Percentiles rank a stretch among this genome's conserved stretches.
Evolutionary conservation across 2,329 filamentous ascomycete species (phyloP).

Genomic region (Apiospora saccharicola): DNA sequence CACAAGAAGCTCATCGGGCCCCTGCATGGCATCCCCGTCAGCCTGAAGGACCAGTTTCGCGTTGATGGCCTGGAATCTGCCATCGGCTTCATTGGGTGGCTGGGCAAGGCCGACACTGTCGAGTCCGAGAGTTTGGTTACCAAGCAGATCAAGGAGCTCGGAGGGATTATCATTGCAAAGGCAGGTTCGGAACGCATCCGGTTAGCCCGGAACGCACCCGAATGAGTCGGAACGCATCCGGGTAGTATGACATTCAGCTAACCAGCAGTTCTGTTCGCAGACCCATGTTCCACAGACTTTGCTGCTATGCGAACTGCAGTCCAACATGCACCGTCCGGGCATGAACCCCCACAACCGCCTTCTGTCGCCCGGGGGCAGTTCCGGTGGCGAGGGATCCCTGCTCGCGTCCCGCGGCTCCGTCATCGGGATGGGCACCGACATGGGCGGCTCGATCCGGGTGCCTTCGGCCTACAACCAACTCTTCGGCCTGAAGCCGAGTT

Average conservation of each 20-base stretch:
- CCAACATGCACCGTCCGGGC: background rate
- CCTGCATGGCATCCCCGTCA: background rate
- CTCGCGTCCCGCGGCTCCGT: slow-evolving; percentile 32
- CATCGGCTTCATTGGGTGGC: background rate
- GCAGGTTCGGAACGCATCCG: background rate
- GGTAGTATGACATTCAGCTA: background rate
- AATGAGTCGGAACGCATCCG: no score
- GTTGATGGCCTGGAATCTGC: background rate
- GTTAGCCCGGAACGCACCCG: no score
- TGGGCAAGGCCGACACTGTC: background rate
- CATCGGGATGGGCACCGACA: slow-evolving; percentile 58
- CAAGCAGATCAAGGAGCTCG: background rate
- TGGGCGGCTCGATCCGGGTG: slow-evolving; percentile 59
- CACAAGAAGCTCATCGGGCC: background rate
- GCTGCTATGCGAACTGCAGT: background rate
- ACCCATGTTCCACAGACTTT: background rate
- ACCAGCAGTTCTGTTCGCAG: background rate
- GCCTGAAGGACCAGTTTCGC: background rate
- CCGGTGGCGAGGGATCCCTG: background rate
- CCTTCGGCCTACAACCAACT: slow-evolving; percentile 56
- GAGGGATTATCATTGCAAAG: background rate
- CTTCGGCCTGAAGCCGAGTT: slow-evolving; percentile 56
- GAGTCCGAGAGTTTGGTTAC: background rate
- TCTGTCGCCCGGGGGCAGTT: background rate
- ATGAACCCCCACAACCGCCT: slow-evolving; percentile 11